Conservation (phyloP, 495 filamentous ascomycete genomes). For the Aspergillus bridgeri region DNA sequence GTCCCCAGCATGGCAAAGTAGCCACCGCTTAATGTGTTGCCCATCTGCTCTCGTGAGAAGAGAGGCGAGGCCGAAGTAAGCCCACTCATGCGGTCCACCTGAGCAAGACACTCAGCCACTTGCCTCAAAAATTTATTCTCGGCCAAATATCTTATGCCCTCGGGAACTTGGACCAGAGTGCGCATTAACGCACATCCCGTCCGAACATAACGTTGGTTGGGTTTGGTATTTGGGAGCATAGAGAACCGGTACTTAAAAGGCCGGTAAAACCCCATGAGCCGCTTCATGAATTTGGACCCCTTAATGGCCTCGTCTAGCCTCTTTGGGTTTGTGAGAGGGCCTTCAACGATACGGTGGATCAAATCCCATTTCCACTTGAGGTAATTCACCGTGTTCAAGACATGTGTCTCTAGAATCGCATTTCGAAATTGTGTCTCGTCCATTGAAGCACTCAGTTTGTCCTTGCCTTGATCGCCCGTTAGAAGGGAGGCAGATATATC, state of each 20-base stretch:
- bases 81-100: constrained; percentile 88
- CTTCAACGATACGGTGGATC: constrained; percentile 86
- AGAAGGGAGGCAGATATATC: constrained; percentile 40
- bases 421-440: constrained; percentile 87
- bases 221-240: constrained; percentile 78
- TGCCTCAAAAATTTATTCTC: constrained; percentile 92
- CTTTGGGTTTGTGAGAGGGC: constrained; percentile 87
- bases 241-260: constrained; percentile 97
- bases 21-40: constrained; percentile 79
- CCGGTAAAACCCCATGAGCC: constrained; percentile 88
- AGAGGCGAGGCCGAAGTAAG: constrained; percentile 83
- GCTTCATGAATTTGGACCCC: constrained; percentile 90
- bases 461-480: constrained; percentile 63
- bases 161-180: constrained; percentile 74
- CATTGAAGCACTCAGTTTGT: constrained; percentile 66
- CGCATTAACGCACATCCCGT: constrained; percentile 84
- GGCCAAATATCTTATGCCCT: constrained; percentile 79
- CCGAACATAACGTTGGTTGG: constrained; percentile 89
- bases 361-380: constrained; percentile 97
- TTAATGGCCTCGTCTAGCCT: constrained; percentile 92
- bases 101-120: constrained; percentile 90
- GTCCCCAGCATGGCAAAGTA: constrained; percentile 92
- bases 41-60: constrained; percentile 78
- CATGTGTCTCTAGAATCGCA: constrained; percentile 80
- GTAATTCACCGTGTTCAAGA: constrained; percentile 80